phyloP scores from a whole-genome alignment of 176 grass and related monocot species.

The Lolium multiflorum region DNA sequence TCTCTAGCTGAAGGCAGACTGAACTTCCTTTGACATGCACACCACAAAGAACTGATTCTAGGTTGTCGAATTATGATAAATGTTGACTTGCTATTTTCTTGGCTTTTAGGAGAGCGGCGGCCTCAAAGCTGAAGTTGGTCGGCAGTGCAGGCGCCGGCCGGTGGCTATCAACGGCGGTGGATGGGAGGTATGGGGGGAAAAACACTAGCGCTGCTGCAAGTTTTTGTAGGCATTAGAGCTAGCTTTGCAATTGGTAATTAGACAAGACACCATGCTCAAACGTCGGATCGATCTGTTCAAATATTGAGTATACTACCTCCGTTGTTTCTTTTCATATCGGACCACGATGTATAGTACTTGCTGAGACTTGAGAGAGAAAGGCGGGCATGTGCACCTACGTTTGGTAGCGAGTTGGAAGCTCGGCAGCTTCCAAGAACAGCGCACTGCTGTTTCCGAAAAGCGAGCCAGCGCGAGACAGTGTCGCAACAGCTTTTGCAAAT shows the following conservation, averaged over 20 bases:
- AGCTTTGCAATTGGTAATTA: neutral
- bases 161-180: constrained; percentile 38
- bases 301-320: neutral
- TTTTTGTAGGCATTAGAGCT: neutral
- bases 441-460: constrained; percentile 45
- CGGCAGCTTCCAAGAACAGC: constrained; percentile 55
- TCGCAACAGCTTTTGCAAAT: constrained; percentile 14
- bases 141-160: constrained; percentile 1
- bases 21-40: neutral
- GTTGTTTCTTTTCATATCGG: too few species aligned
- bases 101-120: constrained; percentile 9
- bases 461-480: constrained; percentile 25
- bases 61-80: neutral
- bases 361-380: neutral
- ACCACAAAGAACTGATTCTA: neutral
- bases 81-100: neutral
- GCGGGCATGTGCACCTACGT: neutral
- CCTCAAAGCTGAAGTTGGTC: neutral
- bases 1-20: neutral
- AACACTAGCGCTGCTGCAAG: neutral
- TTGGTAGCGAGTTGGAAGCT: constrained; percentile 48
- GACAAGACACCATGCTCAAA: neutral
- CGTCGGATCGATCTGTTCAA: constrained; percentile 36
- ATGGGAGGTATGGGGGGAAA: constrained; percentile 38
- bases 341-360: too few species aligned